These are phyloP conservation scores for Gynandropsis gynandra DNA, from an alignment of 345 rosid genomes.

Conservation along the genomic window DNA sequence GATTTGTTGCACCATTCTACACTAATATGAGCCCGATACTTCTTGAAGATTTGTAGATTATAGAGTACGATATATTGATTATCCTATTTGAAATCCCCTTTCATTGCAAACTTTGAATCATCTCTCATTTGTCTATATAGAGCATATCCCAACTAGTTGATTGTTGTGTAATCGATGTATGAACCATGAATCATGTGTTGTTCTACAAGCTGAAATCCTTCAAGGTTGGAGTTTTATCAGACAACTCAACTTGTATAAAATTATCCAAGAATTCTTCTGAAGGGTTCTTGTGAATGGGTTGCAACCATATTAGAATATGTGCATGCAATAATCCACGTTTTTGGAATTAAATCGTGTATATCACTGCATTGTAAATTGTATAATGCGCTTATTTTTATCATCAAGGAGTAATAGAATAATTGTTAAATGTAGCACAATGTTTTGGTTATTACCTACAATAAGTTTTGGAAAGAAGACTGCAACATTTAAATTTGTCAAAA, in stretches of 20 bases:
- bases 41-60: rapidly evolving
- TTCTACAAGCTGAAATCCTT: neutral
- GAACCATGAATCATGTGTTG: constrained; percentile 4
- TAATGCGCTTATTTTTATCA: too few relatives aligned
- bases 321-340: too few relatives aligned
- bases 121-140: neutral
- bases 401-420: too few relatives aligned
- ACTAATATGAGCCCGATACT: too few relatives aligned
- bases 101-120: neutral
- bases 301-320: too few relatives aligned
- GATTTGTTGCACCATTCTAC: neutral
- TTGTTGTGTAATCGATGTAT: neutral
- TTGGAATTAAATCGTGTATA: too few relatives aligned
- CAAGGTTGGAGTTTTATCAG: neutral
- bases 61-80: neutral
- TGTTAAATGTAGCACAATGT: neutral
- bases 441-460: neutral
- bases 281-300: too few relatives aligned
- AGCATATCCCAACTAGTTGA: neutral
- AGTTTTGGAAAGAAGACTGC: neutral
- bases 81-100: neutral
- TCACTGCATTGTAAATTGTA: too few relatives aligned
- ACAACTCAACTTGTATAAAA: neutral
- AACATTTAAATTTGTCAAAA: neutral
- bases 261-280: too few relatives aligned